Conservation (phyloP, 2,329 filamentous ascomycete genomes). For the Microthyrium microscopicum region DNA sequence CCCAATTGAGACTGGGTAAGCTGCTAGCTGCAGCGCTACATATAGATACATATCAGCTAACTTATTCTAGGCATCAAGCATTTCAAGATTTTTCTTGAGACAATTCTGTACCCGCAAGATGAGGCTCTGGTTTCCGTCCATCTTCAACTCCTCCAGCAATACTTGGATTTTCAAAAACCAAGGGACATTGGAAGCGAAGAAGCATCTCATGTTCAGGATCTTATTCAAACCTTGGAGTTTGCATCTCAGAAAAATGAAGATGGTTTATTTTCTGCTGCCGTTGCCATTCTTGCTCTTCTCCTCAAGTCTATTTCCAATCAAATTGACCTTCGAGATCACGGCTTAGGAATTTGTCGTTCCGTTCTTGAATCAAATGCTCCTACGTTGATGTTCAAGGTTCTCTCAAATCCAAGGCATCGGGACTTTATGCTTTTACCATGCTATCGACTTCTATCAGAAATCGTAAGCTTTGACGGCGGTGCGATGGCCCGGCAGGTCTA, state of each 20-base stretch:
- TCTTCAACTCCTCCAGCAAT: conserved; percentile 48
- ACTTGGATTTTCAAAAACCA: conserved; percentile 43
- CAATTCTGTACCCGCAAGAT: conserved; percentile 36
- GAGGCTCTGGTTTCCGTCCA: conserved; percentile 30
- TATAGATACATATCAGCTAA: too few relatives aligned
- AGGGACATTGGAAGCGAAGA: conserved; percentile 35
- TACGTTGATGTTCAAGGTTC: conserved; percentile 60
- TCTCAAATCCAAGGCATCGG: conserved; percentile 67
- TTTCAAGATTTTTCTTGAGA: conserved; percentile 55
- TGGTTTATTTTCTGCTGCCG: conserved; percentile 60
- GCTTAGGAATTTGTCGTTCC: conserved; percentile 62
- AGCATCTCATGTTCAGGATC: conserved; percentile 52
- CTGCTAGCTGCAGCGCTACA: background rate
- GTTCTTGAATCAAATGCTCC: conserved; percentile 67
- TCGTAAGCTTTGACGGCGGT: conserved; percentile 75
- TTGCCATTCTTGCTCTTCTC: conserved; percentile 66
- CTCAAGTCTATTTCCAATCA: conserved; percentile 60
- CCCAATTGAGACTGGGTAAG: conserved; percentile 19
- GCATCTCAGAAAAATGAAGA: conserved; percentile 68
- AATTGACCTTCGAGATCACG: conserved; percentile 58
- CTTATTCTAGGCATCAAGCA: conserved; percentile 40
- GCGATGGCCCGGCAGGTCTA: conserved; percentile 63
- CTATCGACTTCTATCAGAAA: conserved; percentile 68
- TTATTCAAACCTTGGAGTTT: conserved; percentile 81
- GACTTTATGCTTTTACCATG: conserved; percentile 81